Evolutionary conservation across 306 rosid species (phyloP), one percentile per base, ranked within the genome.

Genomic region (Vigna hirtella): DNA sequence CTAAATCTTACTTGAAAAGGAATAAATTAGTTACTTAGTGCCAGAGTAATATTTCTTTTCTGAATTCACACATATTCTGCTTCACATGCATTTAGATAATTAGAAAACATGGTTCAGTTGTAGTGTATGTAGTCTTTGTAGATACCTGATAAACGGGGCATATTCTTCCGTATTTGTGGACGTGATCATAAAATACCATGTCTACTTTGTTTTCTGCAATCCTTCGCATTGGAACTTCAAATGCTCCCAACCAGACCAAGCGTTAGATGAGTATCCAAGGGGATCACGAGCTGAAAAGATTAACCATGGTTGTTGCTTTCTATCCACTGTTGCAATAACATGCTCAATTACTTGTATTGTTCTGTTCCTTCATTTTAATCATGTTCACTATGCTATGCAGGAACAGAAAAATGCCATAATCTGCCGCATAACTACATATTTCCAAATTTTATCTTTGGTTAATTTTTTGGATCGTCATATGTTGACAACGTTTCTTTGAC

Each of bases 331-430:
- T 70, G 97, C 94, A 84, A 89, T 85, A 77, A 96, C 92, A 16
- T 87, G 87, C 72, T 94, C 95, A 52, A 94, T 92, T 90, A 94
- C 83, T 64, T 86, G 89, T 88, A 87, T 28, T 92, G 93, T 72
- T 94, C 96, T 5, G 94, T 51, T 49, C 96, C 98, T 76, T 94
- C 94, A 69, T 96, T 91, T 96, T 96, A 94, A 73, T 94, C 97
- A 67, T 94, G 97, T 66, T 94, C 98, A 63, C 88, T 87, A 95
- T 9, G 89, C 97, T 78, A 94, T 66, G 26, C 98, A 94, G 81
- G 90, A 94, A 32, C 83, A 93, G 70, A 89, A 94, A 93, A 92
- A 26, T 74, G 42, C 96, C 98, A 75, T 90, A 92, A 79, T 94
- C 97, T 32, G 93, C 83, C 15, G 77, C 48, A 40, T 92, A 94